Base-by-base conservation (phyloP, 2,329 filamentous ascomycete genomes). In the Annulohypoxylon truncatum region DNA sequence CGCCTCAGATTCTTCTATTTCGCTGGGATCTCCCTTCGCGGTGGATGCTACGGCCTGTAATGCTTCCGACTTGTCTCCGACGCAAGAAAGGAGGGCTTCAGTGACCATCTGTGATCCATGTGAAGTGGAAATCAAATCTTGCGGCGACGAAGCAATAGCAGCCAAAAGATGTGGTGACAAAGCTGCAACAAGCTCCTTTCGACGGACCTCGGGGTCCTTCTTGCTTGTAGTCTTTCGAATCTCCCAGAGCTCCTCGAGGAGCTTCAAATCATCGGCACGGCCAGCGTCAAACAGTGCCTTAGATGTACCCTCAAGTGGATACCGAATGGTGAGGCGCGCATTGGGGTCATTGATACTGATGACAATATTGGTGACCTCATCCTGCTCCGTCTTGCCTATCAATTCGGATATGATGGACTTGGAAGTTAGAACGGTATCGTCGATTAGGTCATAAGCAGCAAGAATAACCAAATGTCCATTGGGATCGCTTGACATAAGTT, bases 341-440 rank as follows among this genome's bases (percentile, higher is more conserved):
- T 89, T 88, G 35, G 88, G 82, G 73, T 94, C 88, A 70, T 89
- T 91, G 69, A 85, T 88, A 4, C 88, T 80, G 46, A 85, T 85
- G 18, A 92, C 80, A 52, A 93, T 82, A 67, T 90, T 91, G 71
- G 91, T 86, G 2, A 85, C 81, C 31, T 89, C 83, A 61, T 85
- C 84, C 59, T 89, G 84, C 22, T 86, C 84, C 65, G 89, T 87
- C 74, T 92, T 92, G 68, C 90, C 92, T 15, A 97, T 81, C 10
- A 99, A 84, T 79, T 98, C 95, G 0, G 92, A 85, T 79, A 97
- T 93, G 70, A 99, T 92, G 29, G 92, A 85, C 81, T 97, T 98
- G 53, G 89, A 85, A 2, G 89, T 92, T 75, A 97, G 84, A 70
- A 96, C 94, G 8, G 96, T 99, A 77, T 99, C 96, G 73, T 99